Conservation (phyloP, 108 stramenopile genomes). For the Mayamaea pseudoterrestris region DNA sequence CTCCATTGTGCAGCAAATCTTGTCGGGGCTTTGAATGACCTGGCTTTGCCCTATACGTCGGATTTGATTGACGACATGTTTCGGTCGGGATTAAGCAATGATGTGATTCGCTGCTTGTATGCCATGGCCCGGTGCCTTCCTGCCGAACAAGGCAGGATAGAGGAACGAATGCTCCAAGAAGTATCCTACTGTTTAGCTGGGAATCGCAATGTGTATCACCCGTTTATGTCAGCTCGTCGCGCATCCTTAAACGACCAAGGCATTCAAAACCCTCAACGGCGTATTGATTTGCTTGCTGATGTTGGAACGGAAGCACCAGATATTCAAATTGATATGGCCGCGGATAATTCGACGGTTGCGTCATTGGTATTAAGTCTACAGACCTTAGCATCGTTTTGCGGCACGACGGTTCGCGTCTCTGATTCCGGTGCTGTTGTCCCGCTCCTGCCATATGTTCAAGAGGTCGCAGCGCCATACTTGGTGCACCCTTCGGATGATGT, state of each 20-base stretch:
- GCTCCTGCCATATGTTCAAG: slow-evolving; percentile 76
- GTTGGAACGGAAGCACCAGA: not conserved
- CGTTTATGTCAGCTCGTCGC: slow-evolving; percentile 9
- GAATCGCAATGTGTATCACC: slow-evolving; percentile 31
- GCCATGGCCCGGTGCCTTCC: slow-evolving; percentile 74
- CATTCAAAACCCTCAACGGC: not conserved
- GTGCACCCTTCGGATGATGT: slow-evolving; percentile 64
- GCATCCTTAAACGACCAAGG: not conserved
- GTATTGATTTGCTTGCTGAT: not conserved
- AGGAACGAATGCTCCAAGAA: slow-evolving; percentile 80
- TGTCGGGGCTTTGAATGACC: slow-evolving; percentile 75
- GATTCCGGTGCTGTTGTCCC: slow-evolving; percentile 43
- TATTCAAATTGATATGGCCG: slow-evolving; percentile 38
- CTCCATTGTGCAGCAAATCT: slow-evolving; percentile 86
- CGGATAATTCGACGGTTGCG: slow-evolving; percentile 31
- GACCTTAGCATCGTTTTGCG: slow-evolving; percentile 80
- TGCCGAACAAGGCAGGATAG: slow-evolving; percentile 41
- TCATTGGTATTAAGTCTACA: slow-evolving; percentile 68
- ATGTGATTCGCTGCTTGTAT: slow-evolving; percentile 80
- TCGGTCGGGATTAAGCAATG: slow-evolving; percentile 64
- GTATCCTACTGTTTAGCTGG: slow-evolving; percentile 74
- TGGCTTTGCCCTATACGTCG: slow-evolving; percentile 49
- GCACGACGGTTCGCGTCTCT: slow-evolving; percentile 36
- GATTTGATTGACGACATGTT: slow-evolving; percentile 87
- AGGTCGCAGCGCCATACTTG: slow-evolving; percentile 67